A percentile compares a stretch with the other conserved stretches of the same genome.
phyloP scores from a whole-genome alignment of 331 rosid species.

The Prunus yedoensis region DNA sequence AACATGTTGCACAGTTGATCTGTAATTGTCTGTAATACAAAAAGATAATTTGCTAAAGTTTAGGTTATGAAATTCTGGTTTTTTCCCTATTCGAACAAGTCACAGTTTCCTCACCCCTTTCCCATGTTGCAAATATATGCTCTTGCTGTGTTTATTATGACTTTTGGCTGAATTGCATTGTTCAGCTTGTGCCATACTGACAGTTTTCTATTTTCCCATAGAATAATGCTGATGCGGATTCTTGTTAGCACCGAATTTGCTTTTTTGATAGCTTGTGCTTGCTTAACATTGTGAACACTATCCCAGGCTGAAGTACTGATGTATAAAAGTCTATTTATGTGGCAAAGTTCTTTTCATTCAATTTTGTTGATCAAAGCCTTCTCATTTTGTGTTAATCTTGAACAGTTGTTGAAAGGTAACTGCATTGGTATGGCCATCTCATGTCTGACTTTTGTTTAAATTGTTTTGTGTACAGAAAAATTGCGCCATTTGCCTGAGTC shows the following conservation, averaged over 20 bases:
- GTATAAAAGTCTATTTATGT: not conserved
- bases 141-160: not conserved
- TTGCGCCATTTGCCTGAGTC: conserved; percentile 10
- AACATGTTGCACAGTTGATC: not conserved
- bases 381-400: not conserved
- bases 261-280: not conserved
- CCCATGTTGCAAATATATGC: not conserved
- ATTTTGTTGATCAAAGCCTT: not conserved
- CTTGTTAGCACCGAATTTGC: not conserved
- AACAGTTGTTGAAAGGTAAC: not conserved
- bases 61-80: not conserved
- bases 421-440: not conserved
- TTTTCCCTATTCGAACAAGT: not conserved
- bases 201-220: too few relatives aligned
- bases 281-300: not conserved
- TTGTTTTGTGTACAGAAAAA: not conserved
- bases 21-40: too few relatives aligned
- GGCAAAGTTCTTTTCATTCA: not conserved
- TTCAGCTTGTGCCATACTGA: not conserved
- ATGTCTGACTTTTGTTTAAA: not conserved
- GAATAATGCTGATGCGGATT: too few relatives aligned
- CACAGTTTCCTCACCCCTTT: not conserved
- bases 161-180: not conserved
- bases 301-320: not conserved
- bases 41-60: not conserved